phyloP scores from a whole-genome alignment of 352 stramenopile genomes.

The Globisporangium camurandrum region DNA sequence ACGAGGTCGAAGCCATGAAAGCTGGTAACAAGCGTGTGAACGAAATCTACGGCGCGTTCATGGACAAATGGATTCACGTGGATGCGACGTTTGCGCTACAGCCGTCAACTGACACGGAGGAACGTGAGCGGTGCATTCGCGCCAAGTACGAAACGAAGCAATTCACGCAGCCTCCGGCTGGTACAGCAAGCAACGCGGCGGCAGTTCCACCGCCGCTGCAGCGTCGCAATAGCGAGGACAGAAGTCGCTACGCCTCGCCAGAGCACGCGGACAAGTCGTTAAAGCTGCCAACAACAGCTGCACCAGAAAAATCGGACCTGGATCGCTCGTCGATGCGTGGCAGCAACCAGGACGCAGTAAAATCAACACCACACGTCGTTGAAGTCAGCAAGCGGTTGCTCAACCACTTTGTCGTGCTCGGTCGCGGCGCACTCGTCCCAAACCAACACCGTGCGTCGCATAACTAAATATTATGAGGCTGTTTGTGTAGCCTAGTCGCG shows the following conservation, averaged over 20 bases:
- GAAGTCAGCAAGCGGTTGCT: constrained; percentile 76
- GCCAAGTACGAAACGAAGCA: constrained; percentile 65
- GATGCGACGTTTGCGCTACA: constrained; percentile 31
- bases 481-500: too few species aligned
- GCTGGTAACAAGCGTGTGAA: constrained; percentile 64
- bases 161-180: constrained; percentile 43
- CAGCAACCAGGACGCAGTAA: constrained; percentile 25
- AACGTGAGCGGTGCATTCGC: constrained; percentile 46
- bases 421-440: constrained; percentile 39
- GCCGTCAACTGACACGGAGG: constrained; percentile 27
- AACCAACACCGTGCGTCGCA: constrained; percentile 55
- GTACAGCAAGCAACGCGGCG: not conserved
- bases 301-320: constrained; percentile 17
- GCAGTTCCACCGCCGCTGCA: not conserved
- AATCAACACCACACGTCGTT: constrained; percentile 45
- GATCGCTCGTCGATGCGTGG: constrained; percentile 14
- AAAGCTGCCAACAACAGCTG: constrained; percentile 7
- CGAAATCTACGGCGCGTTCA: constrained; percentile 47
- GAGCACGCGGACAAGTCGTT: constrained; percentile 37
- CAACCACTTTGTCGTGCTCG: constrained; percentile 80
- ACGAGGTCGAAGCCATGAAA: constrained; percentile 65
- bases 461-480: not conserved
- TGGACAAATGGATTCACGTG: constrained; percentile 43
- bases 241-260: too few species aligned
- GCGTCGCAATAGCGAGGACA: constrained; percentile 27